Conservation (phyloP, 2,329 filamentous ascomycete species). For the Apiospora aurea region DNA sequence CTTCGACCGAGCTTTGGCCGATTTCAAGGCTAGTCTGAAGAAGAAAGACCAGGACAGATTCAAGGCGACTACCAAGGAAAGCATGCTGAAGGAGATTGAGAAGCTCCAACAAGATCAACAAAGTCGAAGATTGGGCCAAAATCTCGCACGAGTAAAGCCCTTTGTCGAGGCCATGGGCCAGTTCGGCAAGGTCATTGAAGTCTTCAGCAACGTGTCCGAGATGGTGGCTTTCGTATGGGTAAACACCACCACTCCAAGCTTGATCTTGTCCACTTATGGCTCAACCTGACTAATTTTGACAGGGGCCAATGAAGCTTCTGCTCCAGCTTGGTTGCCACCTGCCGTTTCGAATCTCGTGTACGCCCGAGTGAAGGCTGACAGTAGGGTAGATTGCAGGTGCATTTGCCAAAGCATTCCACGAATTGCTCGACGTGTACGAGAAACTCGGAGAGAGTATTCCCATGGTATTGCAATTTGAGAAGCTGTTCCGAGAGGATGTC, state of each 20-base stretch:
- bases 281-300: neutral
- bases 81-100: neutral
- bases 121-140: neutral
- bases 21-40: neutral
- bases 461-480: neutral
- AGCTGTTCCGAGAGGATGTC: neutral
- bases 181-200: slow-evolving; percentile 24
- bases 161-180: slow-evolving; percentile 22
- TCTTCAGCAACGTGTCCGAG: slow-evolving; percentile 22
- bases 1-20: neutral
- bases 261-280: neutral
- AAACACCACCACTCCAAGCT: neutral
- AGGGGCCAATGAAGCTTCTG: slow-evolving; percentile 24
- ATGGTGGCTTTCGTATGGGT: slow-evolving; percentile 26
- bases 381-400: neutral
- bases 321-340: neutral
- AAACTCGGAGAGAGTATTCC: slow-evolving; percentile 21
- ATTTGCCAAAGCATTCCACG: slow-evolving; percentile 16
- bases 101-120: neutral
- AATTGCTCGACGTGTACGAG: slow-evolving; percentile 20
- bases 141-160: slow-evolving; percentile 16
- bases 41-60: neutral
- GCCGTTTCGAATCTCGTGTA: neutral
- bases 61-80: slow-evolving; percentile 2
- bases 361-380: neutral